Base-by-base conservation (phyloP, 257 asterid genomes). In the Verbascum thapsus region DNA sequence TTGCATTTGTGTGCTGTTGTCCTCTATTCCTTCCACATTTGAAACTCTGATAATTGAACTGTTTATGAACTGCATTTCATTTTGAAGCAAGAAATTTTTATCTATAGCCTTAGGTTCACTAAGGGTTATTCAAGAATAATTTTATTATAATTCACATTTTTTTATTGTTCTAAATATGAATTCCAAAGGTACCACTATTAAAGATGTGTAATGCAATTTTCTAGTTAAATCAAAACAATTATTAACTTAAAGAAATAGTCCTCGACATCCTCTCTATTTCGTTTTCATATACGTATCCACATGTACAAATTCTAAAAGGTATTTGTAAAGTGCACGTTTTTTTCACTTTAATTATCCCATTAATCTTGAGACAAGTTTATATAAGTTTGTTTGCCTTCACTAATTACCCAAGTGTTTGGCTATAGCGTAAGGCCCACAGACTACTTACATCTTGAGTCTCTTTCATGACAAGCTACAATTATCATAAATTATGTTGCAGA, bases 401-500 rank as follows among this genome's bases (percentile, higher is more conserved):
- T 58, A 41, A 7, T 72, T 50, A 66, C 13, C 72, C 7, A 22
- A 8, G 22, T 7, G 45, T 38, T 62, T 37, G 19, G 50, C 61
- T 61, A 18, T 67, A 39, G 67, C 68, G 20, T 49, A 61, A 34
- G 15, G 18, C 7, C 11, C 34, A 40, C 50, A 18, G 43, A 19
- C 23, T 43, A 32, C 62, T 37, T 41, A 49, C 43, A 38, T 22
- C 22, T 6, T 16, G 6, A 50, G 9, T 51, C 41, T 32, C 10
- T 61, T 39, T 63, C 53, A 66, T 57, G 41, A 50, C 47, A 68
- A 45, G 19, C 67, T 69, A 16, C 53, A 66, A 51, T 53, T 45
- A 45, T 56, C 58, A 61, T 61, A 20, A 49, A 44, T 19, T 38
- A 49, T 45, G 62, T 41, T 84, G 74, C 95, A 85, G 96, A 83